A percentile compares a stretch with the other conserved stretches of the same genome.
phyloP scores from a whole-genome alignment of 805 yeast species.

The Ascoidea tarda region DNA sequence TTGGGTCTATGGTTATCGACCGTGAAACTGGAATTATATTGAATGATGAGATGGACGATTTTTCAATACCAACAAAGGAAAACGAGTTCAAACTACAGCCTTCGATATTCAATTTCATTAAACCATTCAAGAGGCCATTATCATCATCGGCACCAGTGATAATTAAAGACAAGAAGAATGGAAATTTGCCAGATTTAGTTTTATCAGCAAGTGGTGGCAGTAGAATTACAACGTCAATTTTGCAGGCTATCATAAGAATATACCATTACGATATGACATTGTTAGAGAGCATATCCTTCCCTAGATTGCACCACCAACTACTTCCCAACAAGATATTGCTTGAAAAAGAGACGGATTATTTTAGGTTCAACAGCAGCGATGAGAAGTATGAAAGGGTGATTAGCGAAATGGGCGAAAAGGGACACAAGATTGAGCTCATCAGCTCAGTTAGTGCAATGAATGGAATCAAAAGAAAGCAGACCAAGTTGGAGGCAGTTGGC shows the following conservation, averaged over 20 bases:
- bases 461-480: conserved; percentile 28
- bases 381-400: conserved; percentile 20
- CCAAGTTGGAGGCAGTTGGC: conserved; percentile 56
- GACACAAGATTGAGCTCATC: conserved; percentile 31
- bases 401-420: conserved; percentile 24
- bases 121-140: conserved; percentile 69
- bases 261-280: conserved; percentile 45
- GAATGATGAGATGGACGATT: conserved; percentile 93
- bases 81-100: conserved; percentile 79
- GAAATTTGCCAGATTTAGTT: conserved; percentile 37
- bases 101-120: conserved; percentile 62
- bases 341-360: conserved; percentile 34
- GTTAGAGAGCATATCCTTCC: conserved; percentile 59
- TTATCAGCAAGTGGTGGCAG: conserved; percentile 96
- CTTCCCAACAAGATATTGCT: conserved; percentile 55
- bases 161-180: conserved; percentile 19
- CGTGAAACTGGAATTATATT: conserved; percentile 68
- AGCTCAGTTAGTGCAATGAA: conserved; percentile 43
- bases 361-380: conserved; percentile 6
- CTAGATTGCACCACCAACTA: conserved; percentile 82
- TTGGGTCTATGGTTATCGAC: conserved; percentile 78
- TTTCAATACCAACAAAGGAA: conserved; percentile 51
- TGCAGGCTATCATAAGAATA: conserved; percentile 63
- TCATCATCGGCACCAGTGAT: conserved; percentile 76
- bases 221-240: conserved; percentile 66